Conservation (phyloP, 1,284 basidiomycete species). For the Austroboletus novae-zelandiae region DNA sequence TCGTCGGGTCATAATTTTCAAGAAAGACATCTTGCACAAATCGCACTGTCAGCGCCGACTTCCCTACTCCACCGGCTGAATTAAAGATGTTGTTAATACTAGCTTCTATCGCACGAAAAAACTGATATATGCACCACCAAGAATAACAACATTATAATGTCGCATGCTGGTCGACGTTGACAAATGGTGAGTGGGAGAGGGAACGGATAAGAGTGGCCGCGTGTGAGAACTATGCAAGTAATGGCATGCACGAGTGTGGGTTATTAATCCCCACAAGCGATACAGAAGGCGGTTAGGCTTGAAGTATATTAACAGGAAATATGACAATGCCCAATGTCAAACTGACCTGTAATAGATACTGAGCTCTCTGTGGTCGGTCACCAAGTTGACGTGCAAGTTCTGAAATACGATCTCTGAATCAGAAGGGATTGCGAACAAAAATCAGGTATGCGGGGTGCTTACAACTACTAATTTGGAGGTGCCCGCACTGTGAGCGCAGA, state of each 20-base stretch:
- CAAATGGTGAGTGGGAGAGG: constrained; percentile 9
- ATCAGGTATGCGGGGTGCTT: not conserved
- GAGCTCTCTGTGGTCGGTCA: not conserved
- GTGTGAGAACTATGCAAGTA: constrained; percentile 27
- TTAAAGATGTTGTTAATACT: constrained; percentile 6
- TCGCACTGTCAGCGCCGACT: constrained; percentile 75
- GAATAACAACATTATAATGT: constrained; percentile 71
- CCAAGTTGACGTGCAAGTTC: not conserved
- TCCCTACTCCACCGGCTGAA: constrained; percentile 79
- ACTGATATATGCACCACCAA: constrained; percentile 57
- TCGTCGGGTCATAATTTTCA: constrained; percentile 79
- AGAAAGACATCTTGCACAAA: constrained; percentile 75
- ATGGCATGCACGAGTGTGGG: constrained; percentile 14
- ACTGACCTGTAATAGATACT: constrained; percentile 1
- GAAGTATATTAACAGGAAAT: not conserved
- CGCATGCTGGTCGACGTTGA: constrained; percentile 43
- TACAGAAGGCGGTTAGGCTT: not conserved
- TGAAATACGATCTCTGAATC: not conserved
- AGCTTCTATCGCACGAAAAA: constrained; percentile 5
- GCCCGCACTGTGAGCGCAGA: not conserved
- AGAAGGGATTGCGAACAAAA: not conserved
- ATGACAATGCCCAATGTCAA: not conserved
- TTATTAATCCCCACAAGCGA: constrained; percentile 10
- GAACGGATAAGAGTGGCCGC: constrained; percentile 7
- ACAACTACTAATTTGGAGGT: constrained; percentile 1